phyloP scores from a whole-genome alignment of 2,329 filamentous ascomycete genomes.

The Elsinoe batatas region DNA sequence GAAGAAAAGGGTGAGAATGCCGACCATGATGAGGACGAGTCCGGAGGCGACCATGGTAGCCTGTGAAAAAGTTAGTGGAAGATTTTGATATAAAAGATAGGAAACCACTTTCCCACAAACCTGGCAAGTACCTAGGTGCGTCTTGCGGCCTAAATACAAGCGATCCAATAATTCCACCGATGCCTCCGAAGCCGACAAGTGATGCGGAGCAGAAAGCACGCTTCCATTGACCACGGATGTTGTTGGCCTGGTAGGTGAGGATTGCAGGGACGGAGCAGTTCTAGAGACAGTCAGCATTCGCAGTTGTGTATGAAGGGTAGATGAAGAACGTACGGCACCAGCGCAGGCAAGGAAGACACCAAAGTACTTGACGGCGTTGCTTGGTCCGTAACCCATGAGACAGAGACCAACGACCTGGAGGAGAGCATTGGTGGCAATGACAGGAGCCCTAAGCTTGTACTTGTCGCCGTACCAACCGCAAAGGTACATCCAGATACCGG shows the following conservation, averaged over 20 bases:
- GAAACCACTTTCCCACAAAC: neutral
- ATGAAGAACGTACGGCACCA: conserved; percentile 38
- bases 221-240: conserved; percentile 81
- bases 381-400: conserved; percentile 58
- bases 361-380: conserved; percentile 54
- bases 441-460: conserved; percentile 54
- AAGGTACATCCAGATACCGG: conserved; percentile 51
- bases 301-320: too few species aligned
- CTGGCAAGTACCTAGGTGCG: conserved; percentile 29
- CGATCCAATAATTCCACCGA: conserved; percentile 66
- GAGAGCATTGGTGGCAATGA: conserved; percentile 56
- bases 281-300: conserved; percentile 51
- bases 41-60: conserved; percentile 21
- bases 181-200: conserved; percentile 64
- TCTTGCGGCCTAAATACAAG: conserved; percentile 55
- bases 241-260: conserved; percentile 76
- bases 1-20: conserved; percentile 26
- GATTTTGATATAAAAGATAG: too few species aligned
- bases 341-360: conserved; percentile 66
- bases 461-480: conserved; percentile 57
- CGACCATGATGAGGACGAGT: conserved; percentile 29
- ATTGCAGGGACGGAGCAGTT: conserved; percentile 66
- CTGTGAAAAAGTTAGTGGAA: neutral
- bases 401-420: conserved; percentile 57
- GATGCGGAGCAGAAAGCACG: conserved; percentile 67